Base-by-base conservation (phyloP, 495 filamentous ascomycete genomes). In the Xylaria cubensis region DNA sequence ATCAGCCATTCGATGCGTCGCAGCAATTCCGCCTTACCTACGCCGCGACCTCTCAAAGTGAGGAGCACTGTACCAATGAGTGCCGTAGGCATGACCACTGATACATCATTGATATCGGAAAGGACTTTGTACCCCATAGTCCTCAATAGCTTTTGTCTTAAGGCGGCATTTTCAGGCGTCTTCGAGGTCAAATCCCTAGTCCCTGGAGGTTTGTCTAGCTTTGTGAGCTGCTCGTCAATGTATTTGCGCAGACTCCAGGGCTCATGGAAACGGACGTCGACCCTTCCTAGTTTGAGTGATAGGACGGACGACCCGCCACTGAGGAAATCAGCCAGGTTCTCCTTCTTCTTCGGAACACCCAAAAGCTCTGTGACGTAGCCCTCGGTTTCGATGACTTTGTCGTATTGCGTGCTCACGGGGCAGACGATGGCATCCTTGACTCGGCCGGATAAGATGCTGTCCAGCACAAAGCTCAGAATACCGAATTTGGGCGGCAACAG, bases 311-410 rank as follows among this genome's bases (percentile, higher is more conserved):
- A 97, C 2, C 85, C 84, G 10, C 93, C 93, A 1, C 90, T 92
- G 34, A 99, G 82, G 75, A 99, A 95, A 76, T 96, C 93, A 63
- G 89, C 88, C 65, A 99, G 81, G 73, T 97, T 98, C 78, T 99
- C 96, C 80, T 97, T 96, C 68, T 91, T 92, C 78, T 99, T 98
- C 0, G 96, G 96, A 55, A 96, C 90, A 29, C 96, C 96, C 4
- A 99, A 86, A 4, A 99, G 89, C 80, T 98, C 96, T 65, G 90
- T 94, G 64, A 98, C 94, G 77, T 98, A 99, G 21, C 93, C 96
- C 76, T 98, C 95, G 9, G 95, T 97, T 80, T 99, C 96, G 61
- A 99, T 93, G 62, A 99, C 96, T 75, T 98, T 99, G 86, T 99
- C 96, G 78, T 99, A 99, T 76, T 98, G 96, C 2, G 94, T 97